Base-by-base conservation (phyloP, 306 rosid genomes). In the Trifolium repens region DNA sequence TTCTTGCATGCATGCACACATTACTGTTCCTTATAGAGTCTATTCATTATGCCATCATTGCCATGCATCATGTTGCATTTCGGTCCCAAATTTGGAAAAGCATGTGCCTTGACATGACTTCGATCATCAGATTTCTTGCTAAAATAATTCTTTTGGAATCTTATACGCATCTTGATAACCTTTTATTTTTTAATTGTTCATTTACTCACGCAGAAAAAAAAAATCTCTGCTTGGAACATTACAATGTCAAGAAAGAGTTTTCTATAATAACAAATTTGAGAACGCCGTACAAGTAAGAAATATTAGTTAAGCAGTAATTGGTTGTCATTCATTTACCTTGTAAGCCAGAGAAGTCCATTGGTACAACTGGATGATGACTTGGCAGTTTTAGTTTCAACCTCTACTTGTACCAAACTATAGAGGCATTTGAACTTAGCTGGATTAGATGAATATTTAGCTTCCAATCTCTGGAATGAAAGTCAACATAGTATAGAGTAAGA, bases 261-360 rank as follows among this genome's bases (percentile, higher is more conserved):
- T 16, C 50, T 42, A 62, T 26, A 54, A 47, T 64, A 57, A 55
- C 17, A 71, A 30, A 71, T 39, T 24, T 55, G 44, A 46, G 82
- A 78, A 79, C 17, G 49, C n/a, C 69, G 82, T 61, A 22, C 7
- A 34, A 65, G 64, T 55, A 73, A 19, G 49, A 67, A 74, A 68
- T 70, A 65, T 44, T 34, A 62, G 70, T 53, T n/a, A 63, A 58
- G 67, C 24, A 66, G 26, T 40, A 77, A 68, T 5, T 67, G 71
- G 8, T 37, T 64, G 49, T 30, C 58, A 35, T 52, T 61, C 53
- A 44, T 80, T 80, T 84, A 92, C 99, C 99, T 96, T 63, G 99
- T 96, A 85, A 96, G 83, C 99, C 99, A 96, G 76, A 96, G 98
- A 85, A 96, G 98, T 59, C 99, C 99, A 80, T 96, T 96, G 78